Evolutionary conservation across 345 rosid genomes (phyloP).

Genomic region (Citrus cavaleriei): DNA sequence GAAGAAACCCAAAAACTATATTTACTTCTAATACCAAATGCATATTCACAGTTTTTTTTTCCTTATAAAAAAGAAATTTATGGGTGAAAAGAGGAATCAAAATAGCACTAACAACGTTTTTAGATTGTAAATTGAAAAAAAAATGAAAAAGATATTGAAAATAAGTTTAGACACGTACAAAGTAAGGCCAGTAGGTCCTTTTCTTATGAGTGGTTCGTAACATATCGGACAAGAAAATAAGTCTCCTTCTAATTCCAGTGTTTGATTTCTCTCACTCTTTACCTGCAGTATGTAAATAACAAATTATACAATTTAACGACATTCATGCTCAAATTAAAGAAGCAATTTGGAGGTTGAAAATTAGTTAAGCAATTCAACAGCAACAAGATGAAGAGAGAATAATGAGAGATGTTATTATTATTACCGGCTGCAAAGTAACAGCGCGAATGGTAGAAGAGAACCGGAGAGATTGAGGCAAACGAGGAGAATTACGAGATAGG

Average conservation of each 20-base stretch:
- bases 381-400: neutral
- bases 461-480: conserved; percentile 26
- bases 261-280: conserved; percentile 29
- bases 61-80: no score
- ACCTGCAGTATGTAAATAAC: conserved; percentile 37
- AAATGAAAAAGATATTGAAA: no score
- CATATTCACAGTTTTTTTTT: neutral
- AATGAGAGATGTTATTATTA: neutral
- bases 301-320: neutral
- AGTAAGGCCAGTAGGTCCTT: conserved; percentile 89
- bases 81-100: no score
- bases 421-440: conserved; percentile 44
- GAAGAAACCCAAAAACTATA: neutral
- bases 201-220: conserved; percentile 76
- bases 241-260: conserved; percentile 42
- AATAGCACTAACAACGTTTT: neutral
- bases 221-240: conserved; percentile 84
- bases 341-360: neutral
- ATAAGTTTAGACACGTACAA: conserved; percentile 46
- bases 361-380: neutral
- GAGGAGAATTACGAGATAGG: conserved; percentile 25
- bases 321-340: neutral
- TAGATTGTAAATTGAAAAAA: neutral
- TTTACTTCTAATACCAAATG: neutral
- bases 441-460: conserved; percentile 33